Conservation (phyloP, 306 rosid genomes). For the Macrotyloma uniflorum region DNA sequence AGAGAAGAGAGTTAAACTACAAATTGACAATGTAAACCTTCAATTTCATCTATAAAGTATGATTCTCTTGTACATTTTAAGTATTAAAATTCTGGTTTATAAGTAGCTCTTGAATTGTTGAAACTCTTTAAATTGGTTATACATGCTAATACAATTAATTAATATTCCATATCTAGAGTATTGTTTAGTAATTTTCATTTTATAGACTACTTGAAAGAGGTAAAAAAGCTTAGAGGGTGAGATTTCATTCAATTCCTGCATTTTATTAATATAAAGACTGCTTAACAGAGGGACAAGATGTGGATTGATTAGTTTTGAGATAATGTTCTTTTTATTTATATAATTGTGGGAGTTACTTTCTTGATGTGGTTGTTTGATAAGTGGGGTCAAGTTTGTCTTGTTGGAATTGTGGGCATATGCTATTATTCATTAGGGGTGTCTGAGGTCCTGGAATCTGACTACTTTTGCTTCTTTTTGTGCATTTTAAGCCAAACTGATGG, state of each 20-base stretch:
- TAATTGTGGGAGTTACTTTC: slow-evolving; percentile 37
- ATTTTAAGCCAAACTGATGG: slow-evolving; percentile 47
- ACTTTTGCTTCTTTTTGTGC: slow-evolving; percentile 63
- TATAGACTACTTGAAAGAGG: too few species aligned
- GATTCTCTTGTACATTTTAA: not conserved
- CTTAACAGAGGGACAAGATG: not conserved
- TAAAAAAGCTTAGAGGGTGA: not conserved
- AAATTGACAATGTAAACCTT: not conserved
- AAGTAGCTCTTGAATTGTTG: too few species aligned
- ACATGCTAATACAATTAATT: too few species aligned
- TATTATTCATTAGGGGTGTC: slow-evolving; percentile 38
- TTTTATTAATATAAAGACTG: too few species aligned
- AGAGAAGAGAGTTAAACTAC: too few species aligned
- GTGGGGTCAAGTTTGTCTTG: slow-evolving; percentile 76
- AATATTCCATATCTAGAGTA: too few species aligned
- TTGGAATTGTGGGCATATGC: slow-evolving; percentile 60
- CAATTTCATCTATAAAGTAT: not conserved
- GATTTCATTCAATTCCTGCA: not conserved
- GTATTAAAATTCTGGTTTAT: too few species aligned
- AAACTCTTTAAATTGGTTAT: too few species aligned
- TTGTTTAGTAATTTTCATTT: too few species aligned
- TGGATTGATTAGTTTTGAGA: slow-evolving; percentile 22
- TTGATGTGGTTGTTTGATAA: slow-evolving; percentile 48
- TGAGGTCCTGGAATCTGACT: slow-evolving; percentile 53
- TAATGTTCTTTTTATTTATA: not conserved